Conservation (phyloP, 2,329 filamentous ascomycete species). For the Raffaelea albimanens region DNA sequence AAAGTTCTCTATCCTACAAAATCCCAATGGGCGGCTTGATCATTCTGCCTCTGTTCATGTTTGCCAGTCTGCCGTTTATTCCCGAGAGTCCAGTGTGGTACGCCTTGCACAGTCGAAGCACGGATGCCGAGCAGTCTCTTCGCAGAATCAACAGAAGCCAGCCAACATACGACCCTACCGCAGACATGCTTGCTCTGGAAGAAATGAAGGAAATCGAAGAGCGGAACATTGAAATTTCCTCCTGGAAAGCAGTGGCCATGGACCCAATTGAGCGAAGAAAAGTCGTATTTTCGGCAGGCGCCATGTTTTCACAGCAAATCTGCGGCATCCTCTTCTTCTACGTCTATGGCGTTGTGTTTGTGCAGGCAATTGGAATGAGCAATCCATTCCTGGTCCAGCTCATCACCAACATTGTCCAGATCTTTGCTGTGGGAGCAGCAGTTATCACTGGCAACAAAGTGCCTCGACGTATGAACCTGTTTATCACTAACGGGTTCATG, state of each 20-base stretch:
- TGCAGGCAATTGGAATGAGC: neutral
- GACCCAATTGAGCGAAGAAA: neutral
- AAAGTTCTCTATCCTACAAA: conserved; percentile 21
- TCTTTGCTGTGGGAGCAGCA: neutral
- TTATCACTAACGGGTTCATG: neutral
- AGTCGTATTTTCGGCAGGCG: neutral
- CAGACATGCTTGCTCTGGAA: conserved; percentile 22
- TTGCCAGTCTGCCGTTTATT: conserved; percentile 25
- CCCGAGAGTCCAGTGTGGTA: conserved; percentile 30
- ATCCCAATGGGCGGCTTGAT: conserved; percentile 30
- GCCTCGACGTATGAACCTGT: neutral
- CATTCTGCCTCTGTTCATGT: conserved; percentile 24
- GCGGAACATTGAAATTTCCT: conserved; percentile 19
- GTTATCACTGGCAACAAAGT: neutral
- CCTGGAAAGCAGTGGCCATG: conserved; percentile 19
- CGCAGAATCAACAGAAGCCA: conserved; percentile 23
- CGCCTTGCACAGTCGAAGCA: conserved; percentile 22
- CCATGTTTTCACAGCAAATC: conserved; percentile 1
- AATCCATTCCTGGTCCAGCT: neutral
- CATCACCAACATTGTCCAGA: conserved; percentile 1
- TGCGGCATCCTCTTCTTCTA: conserved; percentile 1
- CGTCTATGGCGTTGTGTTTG: conserved; percentile 1
- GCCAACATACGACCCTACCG: conserved; percentile 19
- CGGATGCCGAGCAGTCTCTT: conserved; percentile 22
- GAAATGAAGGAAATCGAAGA: conserved; percentile 24